These are phyloP conservation scores for Crithidia mellificae DNA, from an alignment of 208 protist species.

Conservation along the genomic window DNA sequence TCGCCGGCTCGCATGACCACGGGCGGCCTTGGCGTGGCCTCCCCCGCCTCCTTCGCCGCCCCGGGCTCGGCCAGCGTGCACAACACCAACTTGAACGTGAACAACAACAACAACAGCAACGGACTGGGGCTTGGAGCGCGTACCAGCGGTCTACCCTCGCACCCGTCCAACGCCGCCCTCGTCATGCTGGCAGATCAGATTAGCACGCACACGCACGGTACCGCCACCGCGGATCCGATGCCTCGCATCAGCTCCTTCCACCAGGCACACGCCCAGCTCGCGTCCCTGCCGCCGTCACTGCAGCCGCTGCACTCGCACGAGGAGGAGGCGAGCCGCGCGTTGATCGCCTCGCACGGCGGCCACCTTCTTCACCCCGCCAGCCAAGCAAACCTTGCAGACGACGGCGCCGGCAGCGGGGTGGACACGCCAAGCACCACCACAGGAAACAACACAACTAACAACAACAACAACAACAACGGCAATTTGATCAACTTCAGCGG, in stretches of 20 bases:
- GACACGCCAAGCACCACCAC: conserved; percentile 5
- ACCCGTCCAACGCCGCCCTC: conserved; percentile 8
- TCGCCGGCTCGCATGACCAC: conserved; percentile 1
- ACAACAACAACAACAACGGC: background rate
- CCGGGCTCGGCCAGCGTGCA: background rate
- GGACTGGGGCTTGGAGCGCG: no score
- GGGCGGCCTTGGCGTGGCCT: background rate
- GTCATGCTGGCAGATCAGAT: background rate
- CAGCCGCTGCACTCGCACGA: conserved; percentile 2
- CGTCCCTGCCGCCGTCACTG: no score
- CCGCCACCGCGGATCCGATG: background rate
- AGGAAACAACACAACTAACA: conserved; percentile 1
- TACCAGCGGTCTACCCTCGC: conserved; percentile 3
- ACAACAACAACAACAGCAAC: no score
- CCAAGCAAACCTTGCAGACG: background rate
- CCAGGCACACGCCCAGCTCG: background rate
- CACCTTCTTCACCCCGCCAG: background rate
- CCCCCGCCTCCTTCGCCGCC: background rate
- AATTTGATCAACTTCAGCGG: no score
- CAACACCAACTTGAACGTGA: no score
- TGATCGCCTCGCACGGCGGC: background rate
- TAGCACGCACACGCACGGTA: background rate
- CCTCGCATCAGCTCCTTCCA: background rate
- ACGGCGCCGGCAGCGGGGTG: background rate
- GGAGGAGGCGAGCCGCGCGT: conserved; percentile 4